These are phyloP conservation scores for Kodamaea fungicola DNA, from an alignment of 1,139 yeast species.

Conservation along the genomic window DNA sequence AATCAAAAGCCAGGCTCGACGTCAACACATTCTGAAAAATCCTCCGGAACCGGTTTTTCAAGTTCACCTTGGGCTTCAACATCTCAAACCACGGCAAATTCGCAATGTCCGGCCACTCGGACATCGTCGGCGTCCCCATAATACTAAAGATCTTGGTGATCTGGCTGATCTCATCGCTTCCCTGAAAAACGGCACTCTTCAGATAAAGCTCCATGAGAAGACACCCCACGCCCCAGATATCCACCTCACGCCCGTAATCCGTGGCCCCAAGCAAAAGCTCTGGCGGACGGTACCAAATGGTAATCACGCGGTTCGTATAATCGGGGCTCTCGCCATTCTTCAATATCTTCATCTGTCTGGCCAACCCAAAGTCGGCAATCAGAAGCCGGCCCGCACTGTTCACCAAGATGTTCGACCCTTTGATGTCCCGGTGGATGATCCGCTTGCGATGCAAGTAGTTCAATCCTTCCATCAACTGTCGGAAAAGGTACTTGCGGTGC, in stretches of 20 bases:
- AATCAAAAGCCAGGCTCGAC: slow-evolving; percentile 53
- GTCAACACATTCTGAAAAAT: slow-evolving; percentile 44
- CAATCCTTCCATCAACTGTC: slow-evolving; percentile 77
- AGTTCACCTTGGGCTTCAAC: slow-evolving; percentile 57
- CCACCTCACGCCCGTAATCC: slow-evolving; percentile 85
- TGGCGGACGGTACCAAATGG: slow-evolving; percentile 97
- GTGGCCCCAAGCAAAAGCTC: slow-evolving; percentile 89
- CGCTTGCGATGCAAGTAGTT: slow-evolving; percentile 75
- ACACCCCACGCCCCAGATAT: slow-evolving; percentile 98
- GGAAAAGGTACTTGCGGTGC: slow-evolving; percentile 73
- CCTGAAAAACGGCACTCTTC: slow-evolving; percentile 76
- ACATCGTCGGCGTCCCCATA: slow-evolving; percentile 80
- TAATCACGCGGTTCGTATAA: slow-evolving; percentile 91
- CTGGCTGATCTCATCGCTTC: slow-evolving; percentile 85
- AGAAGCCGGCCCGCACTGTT: slow-evolving; percentile 70
- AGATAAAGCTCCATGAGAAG: slow-evolving; percentile 77
- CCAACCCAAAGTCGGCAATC: slow-evolving; percentile 93
- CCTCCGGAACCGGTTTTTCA: slow-evolving; percentile 45
- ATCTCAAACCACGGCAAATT: slow-evolving; percentile 91
- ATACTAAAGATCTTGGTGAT: slow-evolving; percentile 69
- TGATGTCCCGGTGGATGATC: slow-evolving; percentile 89
- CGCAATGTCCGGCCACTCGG: slow-evolving; percentile 76
- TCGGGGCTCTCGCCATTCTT: slow-evolving; percentile 55
- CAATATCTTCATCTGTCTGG: slow-evolving; percentile 68
- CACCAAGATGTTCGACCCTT: slow-evolving; percentile 85